Percentiles rank a stretch among this genome's conserved stretches.
These are phyloP conservation scores for Vaccinium macrocarpon DNA, from an alignment of 148 eudicot genomes.

Conservation along the genomic window DNA sequence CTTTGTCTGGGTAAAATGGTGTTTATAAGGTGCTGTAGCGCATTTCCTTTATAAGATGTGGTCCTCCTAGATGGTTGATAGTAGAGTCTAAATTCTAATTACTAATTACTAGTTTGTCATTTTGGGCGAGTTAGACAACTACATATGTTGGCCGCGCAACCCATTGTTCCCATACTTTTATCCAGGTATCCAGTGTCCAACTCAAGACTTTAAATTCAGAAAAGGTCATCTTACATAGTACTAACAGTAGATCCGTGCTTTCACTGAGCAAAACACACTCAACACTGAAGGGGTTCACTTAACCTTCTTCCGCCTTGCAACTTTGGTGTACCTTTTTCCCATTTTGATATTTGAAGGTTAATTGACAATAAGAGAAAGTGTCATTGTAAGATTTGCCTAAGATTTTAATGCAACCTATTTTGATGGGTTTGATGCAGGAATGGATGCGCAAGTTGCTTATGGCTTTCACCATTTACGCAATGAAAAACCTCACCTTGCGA, in stretches of 20 bases:
- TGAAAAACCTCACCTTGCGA: slow-evolving; percentile 90
- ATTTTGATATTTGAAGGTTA: background rate
- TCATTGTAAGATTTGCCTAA: background rate
- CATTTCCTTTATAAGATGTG: background rate
- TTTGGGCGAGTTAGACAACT: background rate
- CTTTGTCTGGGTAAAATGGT: background rate
- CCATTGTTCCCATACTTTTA: background rate
- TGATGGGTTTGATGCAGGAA: slow-evolving; percentile 41
- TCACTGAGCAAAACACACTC: background rate
- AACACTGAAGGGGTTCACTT: background rate
- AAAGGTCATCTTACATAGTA: background rate
- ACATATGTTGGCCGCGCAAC: background rate
- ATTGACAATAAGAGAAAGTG: background rate
- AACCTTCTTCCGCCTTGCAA: background rate
- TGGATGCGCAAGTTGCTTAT: slow-evolving; percentile 96
- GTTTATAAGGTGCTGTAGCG: background rate
- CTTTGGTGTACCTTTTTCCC: background rate
- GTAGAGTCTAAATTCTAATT: too few relatives aligned
- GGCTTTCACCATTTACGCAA: slow-evolving; percentile 87
- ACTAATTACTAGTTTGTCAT: background rate
- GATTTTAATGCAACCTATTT: background rate
- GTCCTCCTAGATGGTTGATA: too few relatives aligned
- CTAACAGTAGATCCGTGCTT: background rate
- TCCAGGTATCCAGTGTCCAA: background rate
- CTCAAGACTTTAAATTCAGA: background rate